Evolutionary conservation across 371 early-diverging fungal genomes (phyloP).

Genomic region (Haplosporangium sp.): DNA sequence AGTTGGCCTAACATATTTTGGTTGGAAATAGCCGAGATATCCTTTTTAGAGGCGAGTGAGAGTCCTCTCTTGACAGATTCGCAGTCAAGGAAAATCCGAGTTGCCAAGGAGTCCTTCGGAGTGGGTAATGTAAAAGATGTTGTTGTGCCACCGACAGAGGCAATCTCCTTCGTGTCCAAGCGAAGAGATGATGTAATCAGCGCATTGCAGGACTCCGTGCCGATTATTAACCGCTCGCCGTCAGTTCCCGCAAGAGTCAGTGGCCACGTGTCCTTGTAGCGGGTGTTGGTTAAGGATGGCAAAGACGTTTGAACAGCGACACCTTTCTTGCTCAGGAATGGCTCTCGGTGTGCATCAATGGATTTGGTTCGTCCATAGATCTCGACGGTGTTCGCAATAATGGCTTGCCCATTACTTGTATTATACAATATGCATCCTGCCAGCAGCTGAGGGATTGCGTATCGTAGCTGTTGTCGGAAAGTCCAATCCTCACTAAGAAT

Average conservation of each 20-base stretch:
- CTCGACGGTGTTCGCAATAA: slow-evolving; percentile 48
- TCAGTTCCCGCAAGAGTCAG: slow-evolving; percentile 7
- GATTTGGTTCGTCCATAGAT: slow-evolving; percentile 37
- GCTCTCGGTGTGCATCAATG: slow-evolving; percentile 24
- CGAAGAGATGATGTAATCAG: slow-evolving; percentile 22
- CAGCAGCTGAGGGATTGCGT: slow-evolving; percentile 9
- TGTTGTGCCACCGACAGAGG: slow-evolving; percentile 12
- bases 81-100: slow-evolving; percentile 5
- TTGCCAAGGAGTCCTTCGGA: not conserved
- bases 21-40: slow-evolving; percentile 15
- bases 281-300: slow-evolving; percentile 2
- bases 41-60: slow-evolving; percentile 5
- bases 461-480: slow-evolving; percentile 2
- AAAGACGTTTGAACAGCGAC: slow-evolving; percentile 6
- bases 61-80: slow-evolving; percentile 22
- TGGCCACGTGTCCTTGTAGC: slow-evolving; percentile 16
- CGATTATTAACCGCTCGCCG: slow-evolving; percentile 20
- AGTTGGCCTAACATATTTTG: slow-evolving; percentile 18
- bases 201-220: slow-evolving; percentile 12
- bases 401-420: slow-evolving; percentile 33
- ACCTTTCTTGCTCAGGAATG: slow-evolving; percentile 7
- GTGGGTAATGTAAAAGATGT: not conserved
- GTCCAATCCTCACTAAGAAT: slow-evolving; percentile 7
- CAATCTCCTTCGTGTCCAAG: not conserved
- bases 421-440: slow-evolving; percentile 38